Conservation (phyloP, 2,329 filamentous ascomycete species). For the Stagonosporopsis tanaceti region DNA sequence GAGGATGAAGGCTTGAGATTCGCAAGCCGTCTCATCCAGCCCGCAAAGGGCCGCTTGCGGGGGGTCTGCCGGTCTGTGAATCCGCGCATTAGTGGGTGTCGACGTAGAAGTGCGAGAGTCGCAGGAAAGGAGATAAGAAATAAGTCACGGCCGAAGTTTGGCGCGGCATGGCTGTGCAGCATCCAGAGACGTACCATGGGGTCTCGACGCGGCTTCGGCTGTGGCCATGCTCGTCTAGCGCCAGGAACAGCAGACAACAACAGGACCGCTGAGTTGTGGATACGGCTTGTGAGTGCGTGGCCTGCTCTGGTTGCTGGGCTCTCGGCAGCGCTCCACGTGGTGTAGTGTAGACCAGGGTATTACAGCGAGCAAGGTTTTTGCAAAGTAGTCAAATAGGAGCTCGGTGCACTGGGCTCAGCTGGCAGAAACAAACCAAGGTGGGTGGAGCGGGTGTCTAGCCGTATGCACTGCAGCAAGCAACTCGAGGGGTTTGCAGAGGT, state of each 20-base stretch:
- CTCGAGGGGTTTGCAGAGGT: neutral
- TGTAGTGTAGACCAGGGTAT: conserved; percentile 26
- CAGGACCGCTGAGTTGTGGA: neutral
- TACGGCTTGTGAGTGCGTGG: conserved; percentile 11
- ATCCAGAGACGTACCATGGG: conserved; percentile 51
- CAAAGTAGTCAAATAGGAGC: neutral
- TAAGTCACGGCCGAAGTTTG: conserved; percentile 8
- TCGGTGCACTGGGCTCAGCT: conserved; percentile 14
- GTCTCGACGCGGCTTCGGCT: conserved; percentile 53
- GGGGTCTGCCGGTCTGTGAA: conserved; percentile 64
- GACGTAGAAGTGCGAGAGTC: conserved; percentile 6
- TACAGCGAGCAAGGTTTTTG: conserved; percentile 28
- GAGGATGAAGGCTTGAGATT: conserved; percentile 83
- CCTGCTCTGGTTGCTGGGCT: conserved; percentile 11
- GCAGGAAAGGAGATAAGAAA: conserved; percentile 4
- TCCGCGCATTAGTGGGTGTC: conserved; percentile 31
- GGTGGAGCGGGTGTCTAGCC: conserved; percentile 1
- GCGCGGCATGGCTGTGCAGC: conserved; percentile 35
- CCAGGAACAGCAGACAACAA: conserved; percentile 10
- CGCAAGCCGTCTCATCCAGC: conserved; percentile 92
- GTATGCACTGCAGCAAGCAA: neutral
- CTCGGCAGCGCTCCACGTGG: conserved; percentile 23
- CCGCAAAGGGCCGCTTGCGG: conserved; percentile 86
- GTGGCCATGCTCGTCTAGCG: conserved; percentile 51
- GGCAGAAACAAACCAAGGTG: neutral